Evolutionary conservation across 176 grass and related monocot genomes (phyloP).

Genomic region (Pontederia paniculata): DNA sequence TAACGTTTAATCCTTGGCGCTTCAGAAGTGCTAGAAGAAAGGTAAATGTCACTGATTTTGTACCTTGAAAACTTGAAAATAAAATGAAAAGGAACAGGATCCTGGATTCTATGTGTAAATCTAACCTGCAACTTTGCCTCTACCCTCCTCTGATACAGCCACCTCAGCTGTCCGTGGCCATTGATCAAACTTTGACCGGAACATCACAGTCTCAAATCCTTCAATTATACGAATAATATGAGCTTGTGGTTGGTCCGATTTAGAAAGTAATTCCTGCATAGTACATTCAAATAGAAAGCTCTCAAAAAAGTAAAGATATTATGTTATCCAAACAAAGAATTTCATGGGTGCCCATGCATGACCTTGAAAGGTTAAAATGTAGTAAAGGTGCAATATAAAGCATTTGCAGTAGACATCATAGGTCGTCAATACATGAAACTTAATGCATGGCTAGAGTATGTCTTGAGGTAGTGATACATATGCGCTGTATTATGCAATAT

Average conservation of each 20-base stretch:
- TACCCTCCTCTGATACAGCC: conserved; percentile 73
- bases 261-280: conserved; percentile 69
- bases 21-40: conserved; percentile 65
- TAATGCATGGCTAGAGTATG: too few species aligned
- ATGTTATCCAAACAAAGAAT: neutral
- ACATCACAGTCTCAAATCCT: conserved; percentile 70
- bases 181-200: conserved; percentile 78
- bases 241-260: conserved; percentile 35
- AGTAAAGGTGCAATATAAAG: too few species aligned
- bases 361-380: too few species aligned
- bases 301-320: neutral
- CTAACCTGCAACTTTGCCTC: conserved; percentile 97
- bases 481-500: too few species aligned
- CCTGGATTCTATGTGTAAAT: neutral
- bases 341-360: neutral
- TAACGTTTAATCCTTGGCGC: conserved; percentile 90
- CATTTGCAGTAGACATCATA: too few species aligned
- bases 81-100: neutral
- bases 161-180: conserved; percentile 81
- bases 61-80: neutral
- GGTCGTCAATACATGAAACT: too few species aligned
- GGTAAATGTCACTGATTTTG: conserved; percentile 7
- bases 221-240: conserved; percentile 79
- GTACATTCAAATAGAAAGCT: neutral
- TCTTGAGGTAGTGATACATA: too few species aligned